phyloP scores from a whole-genome alignment of 2,329 filamentous ascomycete species.

The Hypomyces perniciosus region DNA sequence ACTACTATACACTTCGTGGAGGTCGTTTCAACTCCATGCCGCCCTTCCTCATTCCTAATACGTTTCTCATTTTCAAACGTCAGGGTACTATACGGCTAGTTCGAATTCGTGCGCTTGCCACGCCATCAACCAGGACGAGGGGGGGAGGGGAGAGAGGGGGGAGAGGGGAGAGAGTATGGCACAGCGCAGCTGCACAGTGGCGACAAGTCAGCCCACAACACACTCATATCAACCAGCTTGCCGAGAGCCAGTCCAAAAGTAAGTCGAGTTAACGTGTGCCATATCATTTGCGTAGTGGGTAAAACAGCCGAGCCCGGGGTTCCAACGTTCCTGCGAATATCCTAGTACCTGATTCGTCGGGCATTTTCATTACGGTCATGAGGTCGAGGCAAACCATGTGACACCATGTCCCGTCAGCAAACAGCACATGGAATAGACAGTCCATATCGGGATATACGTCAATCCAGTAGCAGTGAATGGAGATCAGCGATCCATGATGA shows the following conservation, averaged over 20 bases:
- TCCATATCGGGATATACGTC: constrained; percentile 5
- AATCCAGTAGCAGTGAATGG: constrained; percentile 4
- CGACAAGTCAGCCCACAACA: not conserved
- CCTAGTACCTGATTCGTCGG: too few species aligned
- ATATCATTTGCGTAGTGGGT: constrained; percentile 3
- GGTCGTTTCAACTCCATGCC: not conserved
- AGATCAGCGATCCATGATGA: constrained; percentile 1
- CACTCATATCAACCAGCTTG: constrained; percentile 1
- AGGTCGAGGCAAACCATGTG: not conserved
- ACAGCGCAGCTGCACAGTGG: constrained; percentile 1
- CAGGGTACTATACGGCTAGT: not conserved
- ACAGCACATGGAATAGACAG: not conserved
- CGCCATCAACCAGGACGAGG: not conserved
- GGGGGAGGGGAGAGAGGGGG: not conserved
- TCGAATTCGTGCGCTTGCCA: not conserved
- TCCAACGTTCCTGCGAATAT: not conserved
- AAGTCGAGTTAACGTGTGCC: not conserved
- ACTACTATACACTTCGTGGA: constrained; percentile 9
- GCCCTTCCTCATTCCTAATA: not conserved
- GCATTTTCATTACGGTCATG: not conserved
- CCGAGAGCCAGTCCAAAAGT: not conserved
- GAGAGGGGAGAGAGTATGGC: not conserved
- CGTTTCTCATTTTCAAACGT: not conserved
- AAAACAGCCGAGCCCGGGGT: not conserved
- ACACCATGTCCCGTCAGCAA: not conserved